Evolutionary conservation across 1,284 basidiomycete genomes (phyloP).

Genomic region (Boletus chippewaensis): DNA sequence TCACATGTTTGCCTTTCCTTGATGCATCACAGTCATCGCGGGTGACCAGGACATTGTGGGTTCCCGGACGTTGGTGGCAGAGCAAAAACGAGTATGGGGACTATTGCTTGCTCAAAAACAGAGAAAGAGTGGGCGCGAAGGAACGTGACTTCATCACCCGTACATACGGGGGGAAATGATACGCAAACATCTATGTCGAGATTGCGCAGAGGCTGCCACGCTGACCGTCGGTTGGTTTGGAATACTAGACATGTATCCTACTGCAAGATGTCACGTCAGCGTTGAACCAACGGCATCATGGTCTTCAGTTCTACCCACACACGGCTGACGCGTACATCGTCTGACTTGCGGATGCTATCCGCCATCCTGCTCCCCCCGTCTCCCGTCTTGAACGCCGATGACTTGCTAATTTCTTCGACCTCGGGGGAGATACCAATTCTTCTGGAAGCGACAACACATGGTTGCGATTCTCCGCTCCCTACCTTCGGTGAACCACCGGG

Average conservation of each 20-base stretch:
- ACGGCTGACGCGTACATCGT: constrained; percentile 30
- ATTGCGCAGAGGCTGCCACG: constrained; percentile 20
- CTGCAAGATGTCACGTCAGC: neutral
- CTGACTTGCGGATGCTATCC: constrained; percentile 32
- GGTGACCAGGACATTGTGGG: constrained; percentile 70
- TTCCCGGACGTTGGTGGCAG: constrained; percentile 66
- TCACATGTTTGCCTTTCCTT: constrained; percentile 73
- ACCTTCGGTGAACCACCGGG: neutral
- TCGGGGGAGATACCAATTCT: constrained; percentile 53
- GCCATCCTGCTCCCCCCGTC: constrained; percentile 41
- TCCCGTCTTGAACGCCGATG: constrained; percentile 40
- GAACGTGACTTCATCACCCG: constrained; percentile 28
- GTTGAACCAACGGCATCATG: constrained; percentile 12
- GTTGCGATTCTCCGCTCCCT: constrained; percentile 4
- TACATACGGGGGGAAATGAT: constrained; percentile 6
- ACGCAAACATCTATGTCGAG: constrained; percentile 8
- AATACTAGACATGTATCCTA: constrained; percentile 18
- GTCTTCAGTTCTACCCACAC: constrained; percentile 12
- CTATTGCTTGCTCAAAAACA: constrained; percentile 63
- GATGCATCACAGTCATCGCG: constrained; percentile 69
- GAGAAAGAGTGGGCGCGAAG: constrained; percentile 37
- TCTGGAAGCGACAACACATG: constrained; percentile 30
- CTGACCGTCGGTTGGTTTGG: constrained; percentile 13
- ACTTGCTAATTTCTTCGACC: constrained; percentile 37
- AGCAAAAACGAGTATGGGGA: constrained; percentile 60